Conservation (phyloP, 495 filamentous ascomycete genomes). For the Collariella sp. region DNA sequence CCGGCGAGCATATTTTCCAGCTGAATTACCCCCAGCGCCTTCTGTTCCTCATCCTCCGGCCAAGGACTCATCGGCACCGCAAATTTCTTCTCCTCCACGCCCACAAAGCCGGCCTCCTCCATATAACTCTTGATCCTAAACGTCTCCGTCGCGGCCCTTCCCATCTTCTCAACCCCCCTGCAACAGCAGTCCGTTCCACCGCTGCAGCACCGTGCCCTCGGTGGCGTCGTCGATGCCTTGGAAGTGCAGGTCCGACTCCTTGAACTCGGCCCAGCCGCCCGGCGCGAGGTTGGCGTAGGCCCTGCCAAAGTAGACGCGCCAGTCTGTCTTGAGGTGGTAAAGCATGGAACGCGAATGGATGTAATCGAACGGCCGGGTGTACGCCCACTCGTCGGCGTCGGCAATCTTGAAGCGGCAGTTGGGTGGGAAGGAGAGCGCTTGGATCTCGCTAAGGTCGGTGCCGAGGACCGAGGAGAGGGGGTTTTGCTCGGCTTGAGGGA, state of each 20-base stretch:
- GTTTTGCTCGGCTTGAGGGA: constrained; percentile 20
- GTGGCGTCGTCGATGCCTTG: constrained; percentile 23
- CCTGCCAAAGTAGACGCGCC: constrained; percentile 34
- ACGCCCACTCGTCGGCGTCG: constrained; percentile 45
- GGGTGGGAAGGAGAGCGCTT: constrained; percentile 36
- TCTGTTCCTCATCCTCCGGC: constrained; percentile 39
- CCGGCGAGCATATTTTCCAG: constrained; percentile 33
- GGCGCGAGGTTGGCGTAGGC: constrained; percentile 38
- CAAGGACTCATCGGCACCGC: constrained; percentile 46
- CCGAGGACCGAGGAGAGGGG: constrained; percentile 28
- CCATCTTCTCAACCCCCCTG: constrained; percentile 19
- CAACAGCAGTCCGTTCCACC: constrained; percentile 26
- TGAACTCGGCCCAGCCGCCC: constrained; percentile 44
- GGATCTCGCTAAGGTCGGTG: constrained; percentile 42
- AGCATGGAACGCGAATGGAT: constrained; percentile 31
- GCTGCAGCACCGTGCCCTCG: constrained; percentile 23
- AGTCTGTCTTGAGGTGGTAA: background rate
- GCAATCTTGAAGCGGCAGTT: constrained; percentile 44
- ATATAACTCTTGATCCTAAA: constrained; percentile 22
- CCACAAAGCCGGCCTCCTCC: constrained; percentile 36
- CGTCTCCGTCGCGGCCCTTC: constrained; percentile 14
- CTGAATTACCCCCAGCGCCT: constrained; percentile 40
- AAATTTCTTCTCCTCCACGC: constrained; percentile 37
- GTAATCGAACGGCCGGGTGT: constrained; percentile 38
- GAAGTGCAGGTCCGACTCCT: constrained; percentile 35